Base-by-base conservation (phyloP, 352 stramenopile species). In the Salisapilia sapeloensis region DNA sequence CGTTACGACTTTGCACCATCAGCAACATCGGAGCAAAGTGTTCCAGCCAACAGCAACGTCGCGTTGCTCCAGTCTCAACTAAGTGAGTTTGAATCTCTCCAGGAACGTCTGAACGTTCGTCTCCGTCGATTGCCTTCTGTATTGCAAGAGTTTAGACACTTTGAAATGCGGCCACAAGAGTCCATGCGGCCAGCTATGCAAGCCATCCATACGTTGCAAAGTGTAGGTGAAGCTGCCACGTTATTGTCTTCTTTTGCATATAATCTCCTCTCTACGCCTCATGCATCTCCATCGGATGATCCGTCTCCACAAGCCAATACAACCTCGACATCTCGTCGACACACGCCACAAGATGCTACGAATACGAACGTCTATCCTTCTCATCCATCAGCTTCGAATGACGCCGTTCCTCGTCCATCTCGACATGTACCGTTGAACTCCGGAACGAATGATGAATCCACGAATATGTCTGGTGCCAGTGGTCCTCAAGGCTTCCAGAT, bases 161-260 rank as follows among this genome's bases (percentile, higher is more conserved):
- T 29, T 29, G 11, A 23, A 24, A 35, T 28, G 29, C 7, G 40
- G 11, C 45, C 47, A 31, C 18, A 20, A 10, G 24, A 25, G 13
- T 29, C 36, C 14, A 31, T 60, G n/a, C 29, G 22, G 1, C 28
- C 49, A 12, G 44, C 54, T n/a, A 40, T 75, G 24, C 50, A 61
- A 18, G 38, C 53, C 6, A 67, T 80, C 24, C 61, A 80, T 35
- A 62, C 40, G 18, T 31, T 80, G 29, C 56, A 75, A 42, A 55
- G 44, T 1, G 56, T 78, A 15, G 64, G 64, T 19, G 64, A 80
- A 31, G 45, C 61, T 0, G 53, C 50, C 6, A 60, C 67, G 5
- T 35, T 71, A 30, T 39, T 80, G 20, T 46, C 61, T 11, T n/a
- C n/a, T n/a, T n/a, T n/a, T n/a, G n/a, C n/a, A n/a, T n/a, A n/a